Evolutionary conservation across 2,329 filamentous ascomycete genomes (phyloP), one percentile per base, ranked within the genome.

Genomic region (Colletotrichum chlorophyti): DNA sequence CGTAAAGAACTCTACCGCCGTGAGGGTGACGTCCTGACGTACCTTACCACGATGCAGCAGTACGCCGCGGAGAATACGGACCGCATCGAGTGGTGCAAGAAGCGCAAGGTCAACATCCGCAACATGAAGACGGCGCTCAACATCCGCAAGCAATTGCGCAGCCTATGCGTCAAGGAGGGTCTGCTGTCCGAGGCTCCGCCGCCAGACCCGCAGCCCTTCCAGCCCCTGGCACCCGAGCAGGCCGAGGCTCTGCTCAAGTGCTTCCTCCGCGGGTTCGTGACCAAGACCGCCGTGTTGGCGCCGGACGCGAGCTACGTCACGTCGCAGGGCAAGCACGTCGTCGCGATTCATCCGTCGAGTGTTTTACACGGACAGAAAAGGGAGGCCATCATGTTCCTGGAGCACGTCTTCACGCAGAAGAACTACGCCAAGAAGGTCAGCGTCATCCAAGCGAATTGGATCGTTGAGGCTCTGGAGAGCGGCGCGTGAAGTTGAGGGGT

Each of bases 391-490:
- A 86, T 89, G 85, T 89, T 88, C 61, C 68, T 89, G 9, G 86
- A 89, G 63, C 83, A 89, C 63, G 84, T 89, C 0, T 89, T 83
- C 64, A 89, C 86, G 1, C 81, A 81, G 51, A 87, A 86, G 72
- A 88, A 84, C 65, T 89, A 88, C 59, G 86, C 83, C 0, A 88
- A 87, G 69, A 88, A 85, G 69, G 85, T 88, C 59, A 87, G 83
- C 70, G 80, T 79, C 1, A 79, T 88, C 14, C 82, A 86, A 59
- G 82, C 81, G 0, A 73, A 78, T 23, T 89, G 86, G 86, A 83
- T 89, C 14, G 70, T 77, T 0, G 80, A 84, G 63, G 78, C 78
- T 2, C 63, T 82, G 46, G 75, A 78, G 58, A 64, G 42, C 0
- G 42, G 37, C 19, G 26, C 24, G 23, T 43, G 43, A 40, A 55